A percentile compares a stretch with the other conserved stretches of the same genome.
Evolutionary conservation across 169 alveolate species (phyloP).

Genomic region (Eimeria praecox): DNA sequence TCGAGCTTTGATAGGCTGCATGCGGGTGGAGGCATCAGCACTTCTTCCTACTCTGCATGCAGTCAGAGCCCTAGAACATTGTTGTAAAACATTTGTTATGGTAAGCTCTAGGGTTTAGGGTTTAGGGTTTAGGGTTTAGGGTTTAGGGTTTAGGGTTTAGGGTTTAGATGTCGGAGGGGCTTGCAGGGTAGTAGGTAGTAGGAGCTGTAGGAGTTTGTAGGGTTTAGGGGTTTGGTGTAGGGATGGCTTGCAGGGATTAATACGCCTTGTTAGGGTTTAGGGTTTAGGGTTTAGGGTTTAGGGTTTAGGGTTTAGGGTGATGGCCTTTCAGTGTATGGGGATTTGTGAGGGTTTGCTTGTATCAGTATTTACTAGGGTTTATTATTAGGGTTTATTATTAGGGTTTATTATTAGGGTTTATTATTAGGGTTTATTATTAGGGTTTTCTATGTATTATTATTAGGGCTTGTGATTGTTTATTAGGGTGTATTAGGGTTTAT

Average conservation of each 20-base stretch:
- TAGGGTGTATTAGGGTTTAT: too few relatives aligned
- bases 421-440: too few relatives aligned
- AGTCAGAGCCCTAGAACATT: constrained; percentile 20
- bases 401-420: too few relatives aligned
- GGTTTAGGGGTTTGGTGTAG: not conserved
- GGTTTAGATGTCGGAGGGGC: constrained; percentile 4
- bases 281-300: constrained; percentile 24
- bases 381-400: too few relatives aligned
- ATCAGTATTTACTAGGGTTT: too few relatives aligned
- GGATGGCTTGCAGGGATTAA: too few relatives aligned
- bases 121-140: too few relatives aligned
- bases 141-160: not conserved
- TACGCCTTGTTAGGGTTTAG: not conserved
- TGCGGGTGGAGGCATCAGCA: constrained; percentile 51
- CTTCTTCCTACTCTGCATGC: constrained; percentile 67
- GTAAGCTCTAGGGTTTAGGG: not conserved
- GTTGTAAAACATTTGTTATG: not conserved
- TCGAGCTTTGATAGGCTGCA: constrained; percentile 55
- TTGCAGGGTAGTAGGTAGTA: not conserved
- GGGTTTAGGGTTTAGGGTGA: constrained; percentile 45
- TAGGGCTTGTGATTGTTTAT: too few relatives aligned
- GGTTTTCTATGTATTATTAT: too few relatives aligned
- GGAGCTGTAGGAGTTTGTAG: not conserved
- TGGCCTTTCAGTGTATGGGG: not conserved
- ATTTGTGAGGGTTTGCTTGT: too few relatives aligned